A percentile compares a stretch with the other conserved stretches of the same genome.
phyloP scores from a whole-genome alignment of 1,139 yeast genomes.

The Oligophagozyma castellii region DNA sequence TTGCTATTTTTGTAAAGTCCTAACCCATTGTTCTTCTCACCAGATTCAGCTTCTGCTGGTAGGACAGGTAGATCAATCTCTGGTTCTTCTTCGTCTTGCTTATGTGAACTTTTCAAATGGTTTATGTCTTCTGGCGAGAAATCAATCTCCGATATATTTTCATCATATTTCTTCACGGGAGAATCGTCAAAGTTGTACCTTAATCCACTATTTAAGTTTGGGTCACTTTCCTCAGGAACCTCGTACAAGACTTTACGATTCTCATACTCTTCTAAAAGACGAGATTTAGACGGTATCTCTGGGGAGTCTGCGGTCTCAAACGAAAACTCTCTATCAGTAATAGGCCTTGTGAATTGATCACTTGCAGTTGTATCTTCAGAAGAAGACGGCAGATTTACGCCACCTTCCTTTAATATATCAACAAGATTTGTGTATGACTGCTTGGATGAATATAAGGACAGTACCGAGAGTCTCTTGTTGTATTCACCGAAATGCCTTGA shows the following conservation, averaged over 20 bases:
- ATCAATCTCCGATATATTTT: neutral
- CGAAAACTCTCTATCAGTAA: neutral
- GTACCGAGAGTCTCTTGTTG: constrained; percentile 53
- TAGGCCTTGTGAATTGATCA: neutral
- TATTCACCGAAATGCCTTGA: constrained; percentile 49
- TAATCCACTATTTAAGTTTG: neutral
- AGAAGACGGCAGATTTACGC: constrained; percentile 24
- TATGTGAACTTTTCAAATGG: neutral
- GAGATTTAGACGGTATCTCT: neutral
- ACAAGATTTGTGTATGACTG: constrained; percentile 51
- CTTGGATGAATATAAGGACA: constrained; percentile 56
- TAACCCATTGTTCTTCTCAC: neutral
- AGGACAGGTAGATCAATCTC: constrained; percentile 14
- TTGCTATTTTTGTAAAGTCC: neutral
- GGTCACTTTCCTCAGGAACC: constrained; percentile 7
- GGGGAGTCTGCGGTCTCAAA: neutral
- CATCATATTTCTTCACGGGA: no score
- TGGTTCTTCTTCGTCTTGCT: neutral
- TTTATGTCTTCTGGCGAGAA: neutral
- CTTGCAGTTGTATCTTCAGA: constrained; percentile 8
- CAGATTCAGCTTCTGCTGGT: constrained; percentile 13
- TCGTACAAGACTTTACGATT: constrained; percentile 1
- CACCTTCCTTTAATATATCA: constrained; percentile 33
- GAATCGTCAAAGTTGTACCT: neutral
- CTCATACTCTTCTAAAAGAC: neutral